Evolutionary conservation across 805 yeast genomes (phyloP).

Genomic region (Saccharomycopsis fermentans): DNA sequence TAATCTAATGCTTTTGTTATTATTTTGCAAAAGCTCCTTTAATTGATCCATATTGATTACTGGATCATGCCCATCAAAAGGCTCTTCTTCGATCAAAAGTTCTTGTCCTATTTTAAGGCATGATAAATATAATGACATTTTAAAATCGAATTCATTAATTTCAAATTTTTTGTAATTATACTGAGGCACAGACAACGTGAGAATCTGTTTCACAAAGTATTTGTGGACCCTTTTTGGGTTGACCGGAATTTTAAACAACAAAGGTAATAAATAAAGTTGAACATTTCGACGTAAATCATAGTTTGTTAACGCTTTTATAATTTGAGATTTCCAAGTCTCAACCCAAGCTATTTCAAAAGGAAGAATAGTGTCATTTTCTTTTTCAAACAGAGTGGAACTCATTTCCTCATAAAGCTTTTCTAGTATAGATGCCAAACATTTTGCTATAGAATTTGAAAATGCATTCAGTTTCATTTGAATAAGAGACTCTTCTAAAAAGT

Average conservation of each 20-base stretch:
- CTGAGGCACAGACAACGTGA: not conserved
- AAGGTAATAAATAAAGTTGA: slow-evolving; percentile 52
- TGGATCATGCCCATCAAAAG: slow-evolving; percentile 30
- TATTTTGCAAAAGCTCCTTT: slow-evolving; percentile 35
- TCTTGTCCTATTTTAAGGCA: slow-evolving; percentile 57
- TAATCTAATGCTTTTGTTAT: slow-evolving; percentile 30
- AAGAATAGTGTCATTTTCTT: slow-evolving; percentile 5
- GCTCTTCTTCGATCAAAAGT: slow-evolving; percentile 41
- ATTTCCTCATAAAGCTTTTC: slow-evolving; percentile 25
- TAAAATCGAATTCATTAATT: slow-evolving; percentile 15
- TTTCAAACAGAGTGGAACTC: not conserved
- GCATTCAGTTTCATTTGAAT: slow-evolving; percentile 44
- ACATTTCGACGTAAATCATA: slow-evolving; percentile 35
- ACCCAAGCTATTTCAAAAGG: slow-evolving; percentile 35
- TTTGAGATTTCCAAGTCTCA: slow-evolving; percentile 37
- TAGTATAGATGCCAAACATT: slow-evolving; percentile 36
- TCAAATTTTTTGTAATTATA: not conserved
- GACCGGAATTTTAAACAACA: slow-evolving; percentile 39
- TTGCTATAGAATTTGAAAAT: slow-evolving; percentile 59
- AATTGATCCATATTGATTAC: slow-evolving; percentile 28
- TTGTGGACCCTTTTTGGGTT: slow-evolving; percentile 32
- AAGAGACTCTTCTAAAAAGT: slow-evolving; percentile 39
- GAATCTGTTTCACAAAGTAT: slow-evolving; percentile 26
- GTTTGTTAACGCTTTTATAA: slow-evolving; percentile 28
- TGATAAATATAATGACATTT: slow-evolving; percentile 37